Percentiles rank a stretch among this genome's conserved stretches.
Conservation (phyloP, 257 asterid species). For the Scutellaria baicalensis region DNA sequence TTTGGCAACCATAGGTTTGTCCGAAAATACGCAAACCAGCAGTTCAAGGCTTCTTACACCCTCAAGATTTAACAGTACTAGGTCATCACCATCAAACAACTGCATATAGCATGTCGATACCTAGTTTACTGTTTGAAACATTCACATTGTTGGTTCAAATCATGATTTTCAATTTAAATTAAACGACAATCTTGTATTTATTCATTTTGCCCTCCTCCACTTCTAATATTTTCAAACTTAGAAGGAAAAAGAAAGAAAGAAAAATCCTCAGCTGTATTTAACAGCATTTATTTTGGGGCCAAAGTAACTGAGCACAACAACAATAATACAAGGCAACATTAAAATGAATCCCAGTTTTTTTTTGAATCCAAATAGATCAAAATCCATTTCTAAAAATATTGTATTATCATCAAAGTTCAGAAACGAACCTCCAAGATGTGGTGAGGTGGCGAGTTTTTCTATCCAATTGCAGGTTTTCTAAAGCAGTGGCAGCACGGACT, state of each 20-base stretch:
- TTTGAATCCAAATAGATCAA: too few species aligned
- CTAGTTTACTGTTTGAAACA: too few species aligned
- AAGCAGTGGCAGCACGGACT: slow-evolving; percentile 64
- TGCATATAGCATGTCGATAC: not conserved
- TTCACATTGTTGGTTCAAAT: too few species aligned
- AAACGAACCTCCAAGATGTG: slow-evolving; percentile 76
- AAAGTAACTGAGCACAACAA: too few species aligned
- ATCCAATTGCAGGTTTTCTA: slow-evolving; percentile 83
- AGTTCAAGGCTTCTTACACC: not conserved
- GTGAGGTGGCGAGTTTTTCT: slow-evolving; percentile 65
- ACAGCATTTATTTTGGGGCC: too few species aligned
- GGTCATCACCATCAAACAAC: not conserved
- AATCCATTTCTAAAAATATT: not conserved
- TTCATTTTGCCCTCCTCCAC: not conserved
- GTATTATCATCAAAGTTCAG: not conserved
- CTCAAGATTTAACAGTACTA: not conserved
- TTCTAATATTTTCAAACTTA: not conserved
- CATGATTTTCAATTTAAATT: not conserved
- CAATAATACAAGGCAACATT: too few species aligned
- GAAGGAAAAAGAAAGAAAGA: too few species aligned
- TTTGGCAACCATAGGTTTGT: too few species aligned
- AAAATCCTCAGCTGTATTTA: too few species aligned
- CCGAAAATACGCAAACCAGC: too few species aligned
- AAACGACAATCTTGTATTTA: not conserved
- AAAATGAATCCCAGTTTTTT: not conserved